Evolutionary conservation across 345 rosid species (phyloP).

Genomic region (Syzygium oleosum): DNA sequence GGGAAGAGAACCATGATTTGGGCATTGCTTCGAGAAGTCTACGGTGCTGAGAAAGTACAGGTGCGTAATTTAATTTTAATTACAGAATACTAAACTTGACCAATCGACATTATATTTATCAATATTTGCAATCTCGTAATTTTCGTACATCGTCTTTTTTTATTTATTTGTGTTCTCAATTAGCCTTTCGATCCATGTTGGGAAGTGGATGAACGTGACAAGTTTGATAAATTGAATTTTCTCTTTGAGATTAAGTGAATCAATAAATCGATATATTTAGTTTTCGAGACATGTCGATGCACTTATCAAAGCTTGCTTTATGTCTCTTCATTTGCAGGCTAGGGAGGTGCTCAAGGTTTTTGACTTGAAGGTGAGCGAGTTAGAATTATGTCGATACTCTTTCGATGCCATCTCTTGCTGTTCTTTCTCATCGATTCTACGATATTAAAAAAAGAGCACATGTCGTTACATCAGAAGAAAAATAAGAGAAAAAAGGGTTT

Average conservation of each 20-base stretch:
- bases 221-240: background rate
- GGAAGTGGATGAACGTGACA: background rate
- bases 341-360: conserved; percentile 30
- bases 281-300: background rate
- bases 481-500: background rate
- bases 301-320: background rate
- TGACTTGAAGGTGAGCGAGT: conserved; percentile 25
- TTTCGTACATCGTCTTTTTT: background rate
- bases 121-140: background rate
- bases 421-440: background rate
- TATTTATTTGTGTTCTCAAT: background rate
- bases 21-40: conserved; percentile 50
- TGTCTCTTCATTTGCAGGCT: conserved; percentile 17
- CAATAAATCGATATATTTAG: background rate
- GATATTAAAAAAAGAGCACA: background rate
- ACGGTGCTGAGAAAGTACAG: conserved; percentile 34
- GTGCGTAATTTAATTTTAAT: background rate
- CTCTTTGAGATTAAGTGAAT: background rate
- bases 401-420: background rate
- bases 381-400: background rate
- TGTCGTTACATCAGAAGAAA: background rate
- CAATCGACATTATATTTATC: background rate
- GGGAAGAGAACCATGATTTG: conserved; percentile 62
- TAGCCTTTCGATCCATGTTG: background rate
- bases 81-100: background rate